A percentile compares a stretch with the other conserved stretches of the same genome.
Conservation (phyloP, 495 filamentous ascomycete genomes). For the Penicillium taxi region DNA sequence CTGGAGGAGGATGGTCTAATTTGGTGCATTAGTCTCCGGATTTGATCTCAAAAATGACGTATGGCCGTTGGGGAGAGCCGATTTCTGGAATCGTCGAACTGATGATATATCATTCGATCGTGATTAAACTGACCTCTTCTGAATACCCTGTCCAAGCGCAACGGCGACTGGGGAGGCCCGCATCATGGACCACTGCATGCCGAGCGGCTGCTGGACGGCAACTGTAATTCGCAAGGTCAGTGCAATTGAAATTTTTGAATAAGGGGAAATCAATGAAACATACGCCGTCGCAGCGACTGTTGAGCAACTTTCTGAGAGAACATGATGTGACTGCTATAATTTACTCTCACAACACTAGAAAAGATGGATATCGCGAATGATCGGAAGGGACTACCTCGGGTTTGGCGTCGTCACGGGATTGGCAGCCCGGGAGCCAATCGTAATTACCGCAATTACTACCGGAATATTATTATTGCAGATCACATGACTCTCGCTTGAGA, state of each 20-base stretch:
- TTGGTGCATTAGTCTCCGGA: constrained; percentile 1
- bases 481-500: constrained; percentile 18
- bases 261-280: constrained; percentile 14
- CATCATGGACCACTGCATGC: constrained; percentile 42
- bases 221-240: constrained; percentile 26
- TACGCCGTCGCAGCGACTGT: constrained; percentile 64
- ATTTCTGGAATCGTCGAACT: background rate
- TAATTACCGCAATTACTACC: constrained; percentile 25
- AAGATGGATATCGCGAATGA: constrained; percentile 16
- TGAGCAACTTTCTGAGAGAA: constrained; percentile 58
- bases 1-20: constrained; percentile 46
- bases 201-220: constrained; percentile 44
- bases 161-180: constrained; percentile 44
- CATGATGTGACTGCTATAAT: constrained; percentile 42
- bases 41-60: constrained; percentile 30
- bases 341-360: constrained; percentile 11
- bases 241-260: constrained; percentile 2
- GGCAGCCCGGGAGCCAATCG: constrained; percentile 27
- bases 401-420: constrained; percentile 29
- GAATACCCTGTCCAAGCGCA: constrained; percentile 40
- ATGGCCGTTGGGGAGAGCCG: constrained; percentile 8
- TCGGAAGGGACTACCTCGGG: constrained; percentile 44
- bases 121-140: constrained; percentile 44
- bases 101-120: background rate
- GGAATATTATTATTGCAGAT: constrained; percentile 31